A percentile compares a stretch with the other conserved stretches of the same genome.
Evolutionary conservation across 1,284 basidiomycete species (phyloP).

Genomic region (Salmacisia buchloeana): DNA sequence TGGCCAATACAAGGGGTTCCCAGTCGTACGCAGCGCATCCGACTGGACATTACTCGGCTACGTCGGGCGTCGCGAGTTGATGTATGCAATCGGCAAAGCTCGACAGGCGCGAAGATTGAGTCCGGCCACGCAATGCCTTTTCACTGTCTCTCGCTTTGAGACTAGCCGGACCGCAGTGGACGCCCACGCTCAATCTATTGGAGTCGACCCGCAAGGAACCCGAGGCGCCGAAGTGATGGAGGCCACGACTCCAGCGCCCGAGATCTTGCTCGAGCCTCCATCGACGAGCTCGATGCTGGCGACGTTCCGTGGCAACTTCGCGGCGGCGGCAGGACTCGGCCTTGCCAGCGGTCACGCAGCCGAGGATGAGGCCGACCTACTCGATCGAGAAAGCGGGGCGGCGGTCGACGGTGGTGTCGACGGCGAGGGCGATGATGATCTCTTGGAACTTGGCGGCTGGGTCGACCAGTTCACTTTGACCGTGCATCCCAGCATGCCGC

Average conservation of each 20-base stretch:
- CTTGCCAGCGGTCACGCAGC: constrained; percentile 1
- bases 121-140: constrained; percentile 31
- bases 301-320: constrained; percentile 4
- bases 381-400: constrained; percentile 21
- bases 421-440: constrained; percentile 30
- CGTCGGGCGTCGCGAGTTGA: constrained; percentile 77
- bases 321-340: background rate
- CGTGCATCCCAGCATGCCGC: constrained; percentile 82
- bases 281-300: background rate
- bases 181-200: too few relatives aligned
- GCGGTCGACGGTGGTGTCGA: constrained; percentile 29
- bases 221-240: background rate
- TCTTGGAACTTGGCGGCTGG: constrained; percentile 38
- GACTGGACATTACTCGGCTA: constrained; percentile 72
- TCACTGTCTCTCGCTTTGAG: constrained; percentile 20
- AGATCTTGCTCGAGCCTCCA: background rate
- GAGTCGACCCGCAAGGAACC: too few relatives aligned
- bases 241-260: background rate
- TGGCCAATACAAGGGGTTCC: constrained; percentile 76
- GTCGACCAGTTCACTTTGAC: constrained; percentile 26
- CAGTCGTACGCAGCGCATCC: constrained; percentile 62
- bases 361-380: constrained; percentile 1
- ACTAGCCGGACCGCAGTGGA: background rate
- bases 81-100: constrained; percentile 71
- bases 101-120: constrained; percentile 21